Evolutionary conservation across 106 monocot genomes (phyloP), one percentile per base, ranked within the genome.

Genomic region (Hemerocallis citrina): DNA sequence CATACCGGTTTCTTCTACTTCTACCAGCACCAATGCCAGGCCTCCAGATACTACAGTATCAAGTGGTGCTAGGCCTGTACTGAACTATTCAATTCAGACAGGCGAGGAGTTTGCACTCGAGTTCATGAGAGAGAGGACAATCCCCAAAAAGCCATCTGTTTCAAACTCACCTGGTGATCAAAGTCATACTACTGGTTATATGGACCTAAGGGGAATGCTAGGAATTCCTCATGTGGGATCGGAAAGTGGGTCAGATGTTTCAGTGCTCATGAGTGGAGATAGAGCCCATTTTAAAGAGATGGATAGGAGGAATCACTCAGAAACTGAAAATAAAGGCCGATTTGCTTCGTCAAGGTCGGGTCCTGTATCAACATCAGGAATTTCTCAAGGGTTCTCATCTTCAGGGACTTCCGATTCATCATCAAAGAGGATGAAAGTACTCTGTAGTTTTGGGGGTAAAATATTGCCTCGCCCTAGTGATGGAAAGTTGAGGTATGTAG

Each of bases 91-190:
- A 44, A 85, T 93, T 74, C 93, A 82, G 59, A 93, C 93, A 29
- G 93, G 93, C 17, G 93, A 93, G 72, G 93, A 93, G 61, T 93
- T 93, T 68, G 62, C 85, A 29, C 59, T 93, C 41, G 88, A 89
- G 42, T 93, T 93, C 57, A 93, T 93, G 79, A 76, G 82, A 62
- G 88, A 89, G 61, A 74, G 84, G 31, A 77, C 67, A 29, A 52
- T 63, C 52, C 41, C 84, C 21, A 68, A 72, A 16, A 81, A 81
- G 54, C 44, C 61, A 11, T 78, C 80, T 67, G 71, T 62, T 20
- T 67, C 76, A 46, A 81, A 68, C 72, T 14, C 48, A 35, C 63
- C 81, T 66, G 60, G 68, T 17, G 79, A 81, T 61, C 70, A 79
- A 39, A 77, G 38, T 64, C 38, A 43, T 52, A 28, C 69, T 21